A percentile compares a stretch with the other conserved stretches of the same genome.
phyloP scores from a whole-genome alignment of 345 rosid species.

The Clarkia xantiana region DNA sequence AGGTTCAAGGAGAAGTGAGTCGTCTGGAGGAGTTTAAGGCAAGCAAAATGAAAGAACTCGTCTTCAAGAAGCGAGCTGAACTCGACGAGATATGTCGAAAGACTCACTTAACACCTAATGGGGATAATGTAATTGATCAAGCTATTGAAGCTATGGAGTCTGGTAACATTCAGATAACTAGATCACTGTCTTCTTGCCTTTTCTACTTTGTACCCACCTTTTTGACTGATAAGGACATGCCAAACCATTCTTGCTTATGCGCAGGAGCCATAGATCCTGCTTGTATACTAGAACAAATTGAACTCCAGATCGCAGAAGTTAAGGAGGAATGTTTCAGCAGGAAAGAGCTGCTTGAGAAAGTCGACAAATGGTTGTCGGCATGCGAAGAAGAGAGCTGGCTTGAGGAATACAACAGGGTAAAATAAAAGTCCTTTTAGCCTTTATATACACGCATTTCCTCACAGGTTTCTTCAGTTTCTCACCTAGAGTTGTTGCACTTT shows the following conservation, averaged over 20 bases:
- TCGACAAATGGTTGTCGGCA: conserved; percentile 89
- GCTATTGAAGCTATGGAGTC: conserved; percentile 66
- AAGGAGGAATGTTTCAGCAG: conserved; percentile 89
- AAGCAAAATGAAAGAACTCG: conserved; percentile 97
- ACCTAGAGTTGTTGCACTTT: conserved; percentile 10
- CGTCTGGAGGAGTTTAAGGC: conserved; percentile 76
- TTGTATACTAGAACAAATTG: conserved; percentile 59
- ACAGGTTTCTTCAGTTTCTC: conserved; percentile 1
- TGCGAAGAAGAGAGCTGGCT: conserved; percentile 99
- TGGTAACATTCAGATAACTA: conserved; percentile 23
- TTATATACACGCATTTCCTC: no score
- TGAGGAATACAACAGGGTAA: conserved; percentile 90
- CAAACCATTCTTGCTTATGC: not conserved
- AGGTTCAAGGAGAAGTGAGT: conserved; percentile 86
- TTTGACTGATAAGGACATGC: not conserved
- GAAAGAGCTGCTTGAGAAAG: conserved; percentile 84
- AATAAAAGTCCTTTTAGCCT: conserved; percentile 4
- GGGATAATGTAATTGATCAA: conserved; percentile 47
- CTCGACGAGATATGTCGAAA: conserved; percentile 85
- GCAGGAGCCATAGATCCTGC: conserved; percentile 59
- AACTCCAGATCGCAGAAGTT: conserved; percentile 61
- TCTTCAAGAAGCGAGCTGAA: conserved; percentile 75
- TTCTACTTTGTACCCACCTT: not conserved
- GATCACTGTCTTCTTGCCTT: not conserved
- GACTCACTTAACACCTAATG: conserved; percentile 65